These are phyloP conservation scores for Talaromyces atroroseus DNA, from an alignment of 2,329 filamentous ascomycete species.

Conservation along the genomic window DNA sequence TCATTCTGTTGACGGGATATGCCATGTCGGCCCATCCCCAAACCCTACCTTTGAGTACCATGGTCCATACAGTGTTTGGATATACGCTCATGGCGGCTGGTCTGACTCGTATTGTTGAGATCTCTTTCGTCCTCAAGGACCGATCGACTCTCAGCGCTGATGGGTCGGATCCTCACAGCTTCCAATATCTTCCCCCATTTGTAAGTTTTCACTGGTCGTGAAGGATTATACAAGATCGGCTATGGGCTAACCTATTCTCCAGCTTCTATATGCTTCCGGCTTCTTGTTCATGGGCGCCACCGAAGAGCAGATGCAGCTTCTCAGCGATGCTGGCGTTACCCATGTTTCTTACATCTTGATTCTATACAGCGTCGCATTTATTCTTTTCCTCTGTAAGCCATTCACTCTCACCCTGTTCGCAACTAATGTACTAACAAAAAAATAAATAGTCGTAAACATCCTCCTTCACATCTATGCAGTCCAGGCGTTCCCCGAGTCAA, in stretches of 20 bases:
- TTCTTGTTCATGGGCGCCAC: conserved; percentile 98
- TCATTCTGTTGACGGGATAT: conserved; percentile 89
- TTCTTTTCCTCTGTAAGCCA: conserved; percentile 74
- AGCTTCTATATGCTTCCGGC: conserved; percentile 86
- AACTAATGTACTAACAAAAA: background rate
- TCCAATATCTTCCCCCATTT: conserved; percentile 65
- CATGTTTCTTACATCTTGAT: conserved; percentile 91
- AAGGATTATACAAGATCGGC: background rate
- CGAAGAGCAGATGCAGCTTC: conserved; percentile 85
- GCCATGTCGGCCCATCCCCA: conserved; percentile 93
- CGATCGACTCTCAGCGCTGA: conserved; percentile 59
- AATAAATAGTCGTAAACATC: conserved; percentile 63
- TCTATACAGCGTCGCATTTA: conserved; percentile 80
- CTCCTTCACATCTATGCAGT: conserved; percentile 79
- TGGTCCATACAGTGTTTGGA: conserved; percentile 84
- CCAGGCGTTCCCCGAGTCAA: conserved; percentile 43
- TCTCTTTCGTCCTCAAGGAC: conserved; percentile 80
- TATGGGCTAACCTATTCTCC: conserved; percentile 21
- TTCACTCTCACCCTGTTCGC: background rate
- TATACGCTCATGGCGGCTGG: conserved; percentile 94
- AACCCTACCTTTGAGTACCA: conserved; percentile 72
- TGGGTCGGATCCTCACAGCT: conserved; percentile 65
- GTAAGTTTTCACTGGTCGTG: conserved; percentile 47
- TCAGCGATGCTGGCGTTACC: conserved; percentile 69
- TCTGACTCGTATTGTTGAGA: conserved; percentile 77